Percentiles rank a stretch among this genome's conserved stretches.
Conservation (phyloP, 2,329 filamentous ascomycete genomes). For the Fusarium lyarnte region DNA sequence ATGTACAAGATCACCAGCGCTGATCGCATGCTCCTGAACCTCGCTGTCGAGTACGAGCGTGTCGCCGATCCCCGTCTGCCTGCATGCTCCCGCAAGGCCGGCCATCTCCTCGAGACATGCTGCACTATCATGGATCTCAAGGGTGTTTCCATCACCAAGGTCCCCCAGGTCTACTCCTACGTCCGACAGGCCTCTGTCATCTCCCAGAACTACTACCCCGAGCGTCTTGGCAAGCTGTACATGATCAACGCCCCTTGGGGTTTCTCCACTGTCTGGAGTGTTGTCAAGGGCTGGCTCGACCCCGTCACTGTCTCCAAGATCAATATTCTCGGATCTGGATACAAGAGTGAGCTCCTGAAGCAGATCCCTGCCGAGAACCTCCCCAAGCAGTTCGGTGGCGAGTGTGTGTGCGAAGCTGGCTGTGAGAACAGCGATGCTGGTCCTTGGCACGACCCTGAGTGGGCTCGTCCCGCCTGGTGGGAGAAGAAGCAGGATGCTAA, state of each 20-base stretch:
- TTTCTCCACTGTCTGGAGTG: conserved; percentile 84
- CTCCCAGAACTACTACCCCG: conserved; percentile 99
- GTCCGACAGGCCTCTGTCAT: conserved; percentile 85
- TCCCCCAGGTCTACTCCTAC: conserved; percentile 87
- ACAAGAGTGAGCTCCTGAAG: conserved; percentile 83
- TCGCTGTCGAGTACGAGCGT: conserved; percentile 98
- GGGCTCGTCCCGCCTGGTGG: conserved; percentile 72
- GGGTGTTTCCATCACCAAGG: conserved; percentile 85
- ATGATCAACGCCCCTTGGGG: conserved; percentile 98
- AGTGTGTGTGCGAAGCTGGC: conserved; percentile 82
- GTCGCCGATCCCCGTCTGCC: conserved; percentile 91
- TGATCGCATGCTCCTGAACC: conserved; percentile 95
- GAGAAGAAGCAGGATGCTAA: conserved; percentile 57
- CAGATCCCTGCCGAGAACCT: conserved; percentile 93
- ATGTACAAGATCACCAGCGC: conserved; percentile 93
- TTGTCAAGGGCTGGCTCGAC: conserved; percentile 94
- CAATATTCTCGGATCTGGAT: conserved; percentile 82
- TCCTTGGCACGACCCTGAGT: conserved; percentile 83
- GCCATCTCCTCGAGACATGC: conserved; percentile 92
- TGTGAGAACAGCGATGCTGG: conserved; percentile 89
- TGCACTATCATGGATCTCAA: conserved; percentile 99
- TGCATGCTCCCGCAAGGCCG: conserved; percentile 91
- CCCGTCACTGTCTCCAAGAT: conserved; percentile 98
- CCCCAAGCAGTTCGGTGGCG: conserved; percentile 85
- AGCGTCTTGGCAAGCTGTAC: conserved; percentile 95